Evolutionary conservation across 495 filamentous ascomycete genomes (phyloP), one percentile per base, ranked within the genome.

Genomic region (Cudoniella acicularis): DNA sequence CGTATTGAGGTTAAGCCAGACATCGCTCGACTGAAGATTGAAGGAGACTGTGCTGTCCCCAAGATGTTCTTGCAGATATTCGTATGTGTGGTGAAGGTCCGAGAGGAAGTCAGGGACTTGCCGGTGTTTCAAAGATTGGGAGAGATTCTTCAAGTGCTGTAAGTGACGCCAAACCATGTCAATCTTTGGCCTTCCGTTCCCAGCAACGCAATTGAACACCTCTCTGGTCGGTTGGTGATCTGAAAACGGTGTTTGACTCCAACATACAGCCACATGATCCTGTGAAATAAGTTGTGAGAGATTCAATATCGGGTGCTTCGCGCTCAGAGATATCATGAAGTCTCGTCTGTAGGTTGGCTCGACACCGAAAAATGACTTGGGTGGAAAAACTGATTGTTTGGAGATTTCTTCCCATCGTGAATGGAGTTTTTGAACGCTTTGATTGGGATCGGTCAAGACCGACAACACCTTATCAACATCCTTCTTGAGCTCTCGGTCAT

Each of bases 1-100:
- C 2, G 67, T 60, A 47, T 66, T 52, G 8, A 68, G 3, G 52
- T 71, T 71, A 51, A 70, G 52, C 65, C 65, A 71, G 11, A 71
- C 36, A 1, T 30, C 42, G 0, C 52, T 52, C 11, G 42, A 47
- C 2, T 43, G 9, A n/a, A 67, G 52, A 26, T 47, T 54, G 10
- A 52, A 59, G n/a, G 54, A 10, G 18, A 9, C 16, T 21, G n/a
- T 59, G 43, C 48, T 56, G 3, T 43, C 30, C 21, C 25, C 18
- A 4, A 51, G 43, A 13, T 60, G 18, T 6, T 63, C 48, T 51
- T 71, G 69, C 18, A 71, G 61, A 41, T 61, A 61, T 1, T 42
- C 26, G 30, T 71, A 71, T 11, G 55, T 67, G 3, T 54, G 48
- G 43, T 63, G 56, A 20, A 71, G n/a, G 36, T 71, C 69, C 0